Conservation (phyloP, 192 early-diverging fungal species). For the Backusella circina region DNA sequence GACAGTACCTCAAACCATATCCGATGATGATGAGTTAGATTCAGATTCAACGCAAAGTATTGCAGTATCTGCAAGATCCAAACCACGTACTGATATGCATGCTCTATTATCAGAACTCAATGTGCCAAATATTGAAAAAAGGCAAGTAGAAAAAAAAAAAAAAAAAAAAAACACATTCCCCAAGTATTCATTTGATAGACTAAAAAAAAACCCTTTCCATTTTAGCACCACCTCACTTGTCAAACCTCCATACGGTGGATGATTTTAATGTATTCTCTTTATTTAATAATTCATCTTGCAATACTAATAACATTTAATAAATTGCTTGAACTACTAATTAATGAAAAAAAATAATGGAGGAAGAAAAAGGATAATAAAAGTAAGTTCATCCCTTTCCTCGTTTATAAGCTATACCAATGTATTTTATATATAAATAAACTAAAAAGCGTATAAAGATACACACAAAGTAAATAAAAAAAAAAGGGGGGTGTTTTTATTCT, state of each 20-base stretch:
- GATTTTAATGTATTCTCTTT: background rate
- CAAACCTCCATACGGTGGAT: background rate
- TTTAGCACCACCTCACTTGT: background rate
- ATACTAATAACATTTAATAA: background rate
- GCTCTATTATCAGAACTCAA: conserved; percentile 13
- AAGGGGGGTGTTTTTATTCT: background rate
- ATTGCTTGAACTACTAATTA: background rate
- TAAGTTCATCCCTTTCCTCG: background rate
- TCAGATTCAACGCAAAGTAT: conserved; percentile 10
- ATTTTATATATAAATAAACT: background rate
- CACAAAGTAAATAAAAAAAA: background rate
- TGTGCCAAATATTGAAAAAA: background rate
- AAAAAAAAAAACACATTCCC: background rate
- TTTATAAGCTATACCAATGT: background rate
- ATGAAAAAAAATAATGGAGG: background rate
- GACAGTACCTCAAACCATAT: background rate
- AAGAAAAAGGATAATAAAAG: background rate
- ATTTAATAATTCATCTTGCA: background rate
- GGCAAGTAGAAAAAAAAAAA: too few relatives aligned
- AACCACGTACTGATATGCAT: conserved; percentile 16
- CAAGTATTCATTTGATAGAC: background rate
- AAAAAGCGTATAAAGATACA: background rate
- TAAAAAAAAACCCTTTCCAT: background rate
- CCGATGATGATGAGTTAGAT: background rate
- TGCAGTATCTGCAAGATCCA: background rate